Base-by-base conservation (phyloP, 2,329 filamentous ascomycete genomes). In the Graphium sp. region DNA sequence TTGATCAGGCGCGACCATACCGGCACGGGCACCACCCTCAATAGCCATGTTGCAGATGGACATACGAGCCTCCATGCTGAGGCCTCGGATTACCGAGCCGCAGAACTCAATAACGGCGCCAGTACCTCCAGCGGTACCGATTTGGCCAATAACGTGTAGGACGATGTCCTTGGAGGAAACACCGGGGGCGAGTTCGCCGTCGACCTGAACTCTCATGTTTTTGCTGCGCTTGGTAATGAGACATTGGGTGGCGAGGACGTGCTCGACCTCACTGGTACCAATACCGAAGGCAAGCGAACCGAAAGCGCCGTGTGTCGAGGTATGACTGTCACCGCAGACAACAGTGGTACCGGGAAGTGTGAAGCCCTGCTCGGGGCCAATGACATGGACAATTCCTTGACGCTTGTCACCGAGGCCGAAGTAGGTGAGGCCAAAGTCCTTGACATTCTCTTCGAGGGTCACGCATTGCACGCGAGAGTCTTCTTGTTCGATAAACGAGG, bases 21-120 rank as follows among this genome's bases (percentile, higher is more conserved):
- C 89, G 35, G 87, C 87, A 56, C 89, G 71, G 26, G 89, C 89
- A 54, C 89, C 89, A 41, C 67, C 89, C 62, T 98, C 89, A 41
- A 95, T 94, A 10, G 85, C 84, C 89, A 95, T 95, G 62, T 98
- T 98, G 63, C 89, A 95, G 50, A 98, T 92, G 37, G 85, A 94
- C 89, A 98, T 95, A 41, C 89, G 74, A 24, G 87, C 89, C 56
- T 95, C 89, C 71, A 98, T 93, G 54, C 82, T 92, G 42, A 95
- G 63, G 35, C 56, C 59, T 41, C 83, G 74, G 48, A 98, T 94
- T 35, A 89, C 82, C 29, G 85, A 93, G 34, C 89, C 89, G 48
- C 84, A 93, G 61, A 87, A 98, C 60, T 98, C 89, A 44, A 98
- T 94, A 39, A 95, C 89, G 30, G 79, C 76, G 36, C 87, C 85